phyloP scores from a whole-genome alignment of 345 rosid species.

The Hirschfeldia incana region DNA sequence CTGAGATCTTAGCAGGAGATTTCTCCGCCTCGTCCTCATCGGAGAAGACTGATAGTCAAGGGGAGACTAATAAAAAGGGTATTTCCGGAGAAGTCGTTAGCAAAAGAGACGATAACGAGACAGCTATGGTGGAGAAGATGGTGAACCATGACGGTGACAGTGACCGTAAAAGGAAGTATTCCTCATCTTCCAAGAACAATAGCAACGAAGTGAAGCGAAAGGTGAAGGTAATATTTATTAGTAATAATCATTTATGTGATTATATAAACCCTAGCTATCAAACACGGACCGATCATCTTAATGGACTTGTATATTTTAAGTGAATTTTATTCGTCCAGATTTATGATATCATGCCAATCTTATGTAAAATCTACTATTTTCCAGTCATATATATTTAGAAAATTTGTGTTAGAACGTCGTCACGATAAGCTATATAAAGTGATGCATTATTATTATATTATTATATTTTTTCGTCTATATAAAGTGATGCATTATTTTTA shows the following conservation, averaged over 20 bases:
- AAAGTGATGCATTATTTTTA: no score
- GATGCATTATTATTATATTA: no score
- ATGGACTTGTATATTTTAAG: background rate
- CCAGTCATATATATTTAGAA: background rate
- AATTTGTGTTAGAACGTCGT: background rate
- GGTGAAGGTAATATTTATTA: conserved; percentile 29
- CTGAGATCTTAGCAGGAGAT: conserved; percentile 56
- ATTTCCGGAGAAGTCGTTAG: conserved; percentile 38
- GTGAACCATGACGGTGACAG: conserved; percentile 25
- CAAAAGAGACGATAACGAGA: conserved; percentile 28
- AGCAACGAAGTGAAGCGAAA: conserved; percentile 33
- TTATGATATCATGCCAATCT: background rate
- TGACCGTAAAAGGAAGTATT: conserved; percentile 54
- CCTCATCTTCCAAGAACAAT: conserved; percentile 50
- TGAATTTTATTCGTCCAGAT: background rate
- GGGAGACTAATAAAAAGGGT: conserved; percentile 45
- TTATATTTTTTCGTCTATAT: no score
- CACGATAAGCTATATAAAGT: no score
- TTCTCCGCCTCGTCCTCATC: conserved; percentile 40
- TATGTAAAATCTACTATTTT: background rate
- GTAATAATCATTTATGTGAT: background rate
- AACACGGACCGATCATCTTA: background rate
- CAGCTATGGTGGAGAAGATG: conserved; percentile 17
- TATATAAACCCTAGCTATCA: conserved; percentile 18
- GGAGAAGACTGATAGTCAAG: conserved; percentile 47